phyloP scores from a whole-genome alignment of 169 alveolate species.

The Plasmodium reichenowi region DNA sequence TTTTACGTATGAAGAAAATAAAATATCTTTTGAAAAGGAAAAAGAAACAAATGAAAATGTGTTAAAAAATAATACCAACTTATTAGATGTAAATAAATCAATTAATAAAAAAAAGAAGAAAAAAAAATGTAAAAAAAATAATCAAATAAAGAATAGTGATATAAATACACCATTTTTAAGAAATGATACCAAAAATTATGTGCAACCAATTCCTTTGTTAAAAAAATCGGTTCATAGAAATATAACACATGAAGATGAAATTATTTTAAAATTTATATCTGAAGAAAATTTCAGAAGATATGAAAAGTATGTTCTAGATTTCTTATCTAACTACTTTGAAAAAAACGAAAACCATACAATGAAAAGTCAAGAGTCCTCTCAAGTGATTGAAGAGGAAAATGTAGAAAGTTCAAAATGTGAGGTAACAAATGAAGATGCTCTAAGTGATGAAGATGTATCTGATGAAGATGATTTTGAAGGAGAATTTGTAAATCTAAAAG shows the following conservation, averaged over 20 bases:
- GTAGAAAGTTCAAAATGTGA: no score
- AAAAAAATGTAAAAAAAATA: conserved; percentile 23
- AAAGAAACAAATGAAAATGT: conserved; percentile 2
- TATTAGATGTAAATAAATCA: conserved; percentile 11
- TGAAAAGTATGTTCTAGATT: conserved; percentile 37
- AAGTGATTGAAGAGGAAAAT: no score
- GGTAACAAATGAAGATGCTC: no score
- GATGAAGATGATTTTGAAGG: no score
- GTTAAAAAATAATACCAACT: background rate
- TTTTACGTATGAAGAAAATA: no score
- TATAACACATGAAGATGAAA: conserved; percentile 47
- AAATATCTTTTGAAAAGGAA: background rate
- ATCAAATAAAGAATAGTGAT: background rate
- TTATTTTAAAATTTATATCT: conserved; percentile 59
- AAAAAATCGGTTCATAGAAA: background rate
- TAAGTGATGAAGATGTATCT: no score
- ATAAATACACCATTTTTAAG: background rate
- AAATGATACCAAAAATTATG: background rate
- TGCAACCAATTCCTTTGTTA: background rate
- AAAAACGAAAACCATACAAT: background rate
- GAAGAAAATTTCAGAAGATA: conserved; percentile 44
- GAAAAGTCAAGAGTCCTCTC: background rate
- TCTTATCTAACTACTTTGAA: conserved; percentile 28
- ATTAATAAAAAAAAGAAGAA: conserved; percentile 24
- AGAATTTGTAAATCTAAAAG: no score